phyloP scores from a whole-genome alignment of 2,329 filamentous ascomycete species.

The Leptographium wingfieldii region DNA sequence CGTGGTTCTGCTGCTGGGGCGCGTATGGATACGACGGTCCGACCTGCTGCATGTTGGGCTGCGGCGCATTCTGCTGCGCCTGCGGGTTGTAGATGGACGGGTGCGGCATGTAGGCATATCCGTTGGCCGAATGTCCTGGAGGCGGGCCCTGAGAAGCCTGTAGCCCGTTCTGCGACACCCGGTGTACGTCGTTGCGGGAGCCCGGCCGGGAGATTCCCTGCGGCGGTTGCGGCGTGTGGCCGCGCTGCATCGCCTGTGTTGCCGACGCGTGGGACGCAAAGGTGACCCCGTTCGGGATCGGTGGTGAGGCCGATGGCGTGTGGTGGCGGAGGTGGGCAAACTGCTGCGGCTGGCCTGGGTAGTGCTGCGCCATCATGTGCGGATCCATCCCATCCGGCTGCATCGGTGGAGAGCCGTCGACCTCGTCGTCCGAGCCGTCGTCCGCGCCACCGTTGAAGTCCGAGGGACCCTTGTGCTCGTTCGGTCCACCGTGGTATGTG shows the following conservation, averaged over 20 bases:
- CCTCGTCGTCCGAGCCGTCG: slow-evolving; percentile 65
- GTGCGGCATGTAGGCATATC: slow-evolving; percentile 75
- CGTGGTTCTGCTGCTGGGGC: slow-evolving; percentile 24
- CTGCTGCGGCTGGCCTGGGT: slow-evolving; percentile 48
- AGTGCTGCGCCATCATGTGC: slow-evolving; percentile 57
- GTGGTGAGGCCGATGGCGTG: slow-evolving; percentile 78
- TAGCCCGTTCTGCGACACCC: slow-evolving; percentile 59
- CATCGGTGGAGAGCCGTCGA: slow-evolving; percentile 61
- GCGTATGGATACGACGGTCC: slow-evolving; percentile 20
- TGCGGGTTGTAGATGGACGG: slow-evolving; percentile 73
- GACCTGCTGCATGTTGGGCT: slow-evolving; percentile 16
- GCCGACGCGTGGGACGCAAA: slow-evolving; percentile 42
- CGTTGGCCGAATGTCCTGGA: slow-evolving; percentile 35
- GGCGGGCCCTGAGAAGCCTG: slow-evolving; percentile 1
- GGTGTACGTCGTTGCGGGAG: slow-evolving; percentile 68
- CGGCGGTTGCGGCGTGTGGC: slow-evolving; percentile 74
- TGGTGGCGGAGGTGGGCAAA: slow-evolving; percentile 74
- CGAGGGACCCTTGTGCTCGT: slow-evolving; percentile 89
- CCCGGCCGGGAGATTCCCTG: slow-evolving; percentile 61
- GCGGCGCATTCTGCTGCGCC: slow-evolving; percentile 25
- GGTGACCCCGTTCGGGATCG: slow-evolving; percentile 64
- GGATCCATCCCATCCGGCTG: slow-evolving; percentile 47
- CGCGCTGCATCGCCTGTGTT: slow-evolving; percentile 37
- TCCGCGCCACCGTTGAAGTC: slow-evolving; percentile 85
- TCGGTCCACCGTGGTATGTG: slow-evolving; percentile 83